Percentiles rank a stretch among this genome's conserved stretches.
These are phyloP conservation scores for Mucor lusitanicus DNA, from an alignment of 371 early-diverging fungal species.

Conservation along the genomic window DNA sequence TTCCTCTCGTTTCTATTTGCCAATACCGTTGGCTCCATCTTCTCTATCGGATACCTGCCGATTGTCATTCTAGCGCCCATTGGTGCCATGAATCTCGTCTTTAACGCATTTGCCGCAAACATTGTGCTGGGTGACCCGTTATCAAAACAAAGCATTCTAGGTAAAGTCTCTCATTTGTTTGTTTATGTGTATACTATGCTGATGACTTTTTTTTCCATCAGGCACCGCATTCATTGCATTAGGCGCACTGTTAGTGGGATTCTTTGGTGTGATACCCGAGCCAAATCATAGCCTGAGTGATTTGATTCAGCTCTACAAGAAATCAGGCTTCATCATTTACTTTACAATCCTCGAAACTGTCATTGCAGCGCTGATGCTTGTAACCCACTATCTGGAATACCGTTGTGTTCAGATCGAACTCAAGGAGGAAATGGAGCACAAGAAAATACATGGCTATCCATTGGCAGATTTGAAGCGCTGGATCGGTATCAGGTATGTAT, in stretches of 20 bases:
- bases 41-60: slow-evolving; percentile 77
- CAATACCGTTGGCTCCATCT: slow-evolving; percentile 70
- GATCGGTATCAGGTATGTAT: slow-evolving; percentile 47
- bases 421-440: background rate
- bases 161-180: slow-evolving; percentile 25
- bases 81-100: slow-evolving; percentile 74
- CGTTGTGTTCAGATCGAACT: background rate
- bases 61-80: slow-evolving; percentile 80
- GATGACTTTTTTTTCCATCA: background rate
- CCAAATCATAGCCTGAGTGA: slow-evolving; percentile 68
- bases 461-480: slow-evolving; percentile 22
- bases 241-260: slow-evolving; percentile 72
- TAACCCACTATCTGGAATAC: slow-evolving; percentile 50
- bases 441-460: slow-evolving; percentile 1
- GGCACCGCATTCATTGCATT: slow-evolving; percentile 71
- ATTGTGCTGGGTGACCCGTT: slow-evolving; percentile 66
- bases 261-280: slow-evolving; percentile 76
- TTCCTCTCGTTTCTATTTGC: slow-evolving; percentile 66
- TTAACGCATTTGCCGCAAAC: slow-evolving; percentile 75
- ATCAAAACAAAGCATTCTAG: slow-evolving; percentile 55
- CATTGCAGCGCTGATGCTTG: slow-evolving; percentile 49
- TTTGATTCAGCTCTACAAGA: slow-evolving; percentile 65
- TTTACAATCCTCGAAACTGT: slow-evolving; percentile 60
- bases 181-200: background rate
- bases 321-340: slow-evolving; percentile 69